A percentile compares a stretch with the other conserved stretches of the same genome.
Conservation (phyloP, 2,329 filamentous ascomycete species). For the Xylariaceae sp. region DNA sequence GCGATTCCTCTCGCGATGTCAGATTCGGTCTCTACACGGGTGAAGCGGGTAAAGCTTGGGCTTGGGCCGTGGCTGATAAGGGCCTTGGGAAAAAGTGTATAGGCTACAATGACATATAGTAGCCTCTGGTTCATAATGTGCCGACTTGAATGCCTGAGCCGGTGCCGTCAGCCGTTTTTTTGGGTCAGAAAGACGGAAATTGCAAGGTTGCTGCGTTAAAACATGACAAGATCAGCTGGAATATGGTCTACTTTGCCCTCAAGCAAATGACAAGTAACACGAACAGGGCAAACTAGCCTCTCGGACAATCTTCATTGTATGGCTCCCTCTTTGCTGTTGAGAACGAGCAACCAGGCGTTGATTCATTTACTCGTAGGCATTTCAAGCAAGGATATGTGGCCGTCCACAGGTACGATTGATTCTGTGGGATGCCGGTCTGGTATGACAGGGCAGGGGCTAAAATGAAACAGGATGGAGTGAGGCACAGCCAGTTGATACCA, state of each 20-base stretch:
- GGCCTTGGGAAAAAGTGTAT: conserved; percentile 19
- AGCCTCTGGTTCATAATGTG: background rate
- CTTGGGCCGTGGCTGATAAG: conserved; percentile 26
- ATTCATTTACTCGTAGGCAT: background rate
- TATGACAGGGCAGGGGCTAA: background rate
- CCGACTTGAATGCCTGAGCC: too few species aligned
- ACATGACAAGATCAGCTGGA: background rate
- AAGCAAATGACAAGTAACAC: background rate
- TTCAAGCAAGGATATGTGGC: background rate
- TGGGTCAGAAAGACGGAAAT: background rate
- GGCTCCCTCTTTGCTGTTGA: background rate
- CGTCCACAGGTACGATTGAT: background rate
- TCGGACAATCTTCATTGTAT: background rate
- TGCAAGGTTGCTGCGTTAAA: background rate
- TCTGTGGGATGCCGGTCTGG: background rate
- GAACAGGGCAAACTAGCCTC: background rate
- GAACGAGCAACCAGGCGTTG: background rate
- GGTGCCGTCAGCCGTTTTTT: background rate
- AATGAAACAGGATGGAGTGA: background rate
- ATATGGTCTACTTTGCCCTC: background rate
- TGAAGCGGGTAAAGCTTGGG: conserved; percentile 29
- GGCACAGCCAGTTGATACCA: background rate
- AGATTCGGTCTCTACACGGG: conserved; percentile 27
- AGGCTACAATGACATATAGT: conserved; percentile 30
- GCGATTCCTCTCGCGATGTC: background rate